phyloP scores from a whole-genome alignment of 345 rosid genomes.

The Carallia brachiata region DNA sequence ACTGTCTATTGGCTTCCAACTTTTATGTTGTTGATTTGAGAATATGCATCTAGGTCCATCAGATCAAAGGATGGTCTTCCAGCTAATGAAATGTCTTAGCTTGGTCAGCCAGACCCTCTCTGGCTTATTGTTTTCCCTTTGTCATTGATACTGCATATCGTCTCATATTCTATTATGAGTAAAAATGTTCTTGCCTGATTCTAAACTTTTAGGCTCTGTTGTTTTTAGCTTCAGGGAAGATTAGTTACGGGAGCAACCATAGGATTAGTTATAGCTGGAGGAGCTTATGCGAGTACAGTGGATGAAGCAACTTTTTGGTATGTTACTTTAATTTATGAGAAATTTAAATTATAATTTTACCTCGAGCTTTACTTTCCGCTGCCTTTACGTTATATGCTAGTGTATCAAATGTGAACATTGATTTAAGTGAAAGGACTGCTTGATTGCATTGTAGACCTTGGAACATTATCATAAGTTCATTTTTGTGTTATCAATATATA shows the following conservation, averaged over 20 bases:
- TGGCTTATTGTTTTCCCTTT: neutral
- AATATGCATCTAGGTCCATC: too few species aligned
- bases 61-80: too few species aligned
- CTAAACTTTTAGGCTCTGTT: neutral
- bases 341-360: neutral
- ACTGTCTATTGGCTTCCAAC: too few species aligned
- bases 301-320: conserved; percentile 99
- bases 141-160: neutral
- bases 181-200: neutral
- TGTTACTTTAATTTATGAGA: conserved; percentile 14
- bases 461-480: neutral
- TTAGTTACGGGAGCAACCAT: conserved; percentile 78
- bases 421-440: neutral
- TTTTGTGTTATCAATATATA: neutral
- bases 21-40: too few species aligned
- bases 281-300: conserved; percentile 92
- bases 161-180: neutral
- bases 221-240: conserved; percentile 55
- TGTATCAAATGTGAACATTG: neutral
- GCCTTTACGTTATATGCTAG: neutral
- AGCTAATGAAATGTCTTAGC: too few species aligned
- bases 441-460: neutral
- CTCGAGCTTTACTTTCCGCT: too few species aligned
- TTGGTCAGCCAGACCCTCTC: too few species aligned
- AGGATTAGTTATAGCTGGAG: conserved; percentile 81